A percentile compares a stretch with the other conserved stretches of the same genome.
Evolutionary conservation across 768 basidiomycete species (phyloP).

Genomic region (Hemileccinum rubropunctum): DNA sequence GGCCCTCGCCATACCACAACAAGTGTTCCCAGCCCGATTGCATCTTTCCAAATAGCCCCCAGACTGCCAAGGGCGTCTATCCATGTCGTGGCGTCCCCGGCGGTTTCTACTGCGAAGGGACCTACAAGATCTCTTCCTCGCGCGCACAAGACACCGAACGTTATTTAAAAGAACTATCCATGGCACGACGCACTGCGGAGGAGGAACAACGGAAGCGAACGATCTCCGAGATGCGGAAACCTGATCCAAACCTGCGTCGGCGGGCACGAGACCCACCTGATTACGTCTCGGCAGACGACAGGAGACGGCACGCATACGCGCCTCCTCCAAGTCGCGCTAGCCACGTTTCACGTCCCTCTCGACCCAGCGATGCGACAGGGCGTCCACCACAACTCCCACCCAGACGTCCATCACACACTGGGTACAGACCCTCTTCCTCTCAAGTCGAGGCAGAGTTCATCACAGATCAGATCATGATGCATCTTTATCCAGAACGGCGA

Average conservation of each 20-base stretch:
- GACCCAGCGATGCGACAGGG: constrained; percentile 17
- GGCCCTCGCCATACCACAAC: constrained; percentile 38
- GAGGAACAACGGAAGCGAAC: constrained; percentile 32
- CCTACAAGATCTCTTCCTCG: constrained; percentile 33
- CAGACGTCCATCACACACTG: constrained; percentile 11
- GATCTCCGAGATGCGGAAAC: constrained; percentile 22
- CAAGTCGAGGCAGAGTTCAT: constrained; percentile 32
- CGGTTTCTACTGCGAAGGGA: constrained; percentile 35
- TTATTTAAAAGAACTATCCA: constrained; percentile 27
- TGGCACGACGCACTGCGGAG: constrained; percentile 23
- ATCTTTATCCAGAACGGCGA: constrained; percentile 31
- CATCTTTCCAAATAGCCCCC: constrained; percentile 30
- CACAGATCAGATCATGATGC: constrained; percentile 35
- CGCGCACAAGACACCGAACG: constrained; percentile 33
- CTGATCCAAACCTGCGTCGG: constrained; percentile 21
- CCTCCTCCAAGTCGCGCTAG: constrained; percentile 4
- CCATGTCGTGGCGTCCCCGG: constrained; percentile 33
- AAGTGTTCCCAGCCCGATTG: constrained; percentile 36
- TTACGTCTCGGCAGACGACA: constrained; percentile 6
- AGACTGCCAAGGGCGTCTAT: constrained; percentile 30
- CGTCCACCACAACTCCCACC: constrained; percentile 15
- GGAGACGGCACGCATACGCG: background rate
- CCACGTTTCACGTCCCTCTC: constrained; percentile 4
- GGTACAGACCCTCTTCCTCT: constrained; percentile 20
- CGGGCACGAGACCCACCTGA: constrained; percentile 12